Evolutionary conservation across 2,329 filamentous ascomycete species (phyloP).

Genomic region (Annulohypoxylon truncatum): DNA sequence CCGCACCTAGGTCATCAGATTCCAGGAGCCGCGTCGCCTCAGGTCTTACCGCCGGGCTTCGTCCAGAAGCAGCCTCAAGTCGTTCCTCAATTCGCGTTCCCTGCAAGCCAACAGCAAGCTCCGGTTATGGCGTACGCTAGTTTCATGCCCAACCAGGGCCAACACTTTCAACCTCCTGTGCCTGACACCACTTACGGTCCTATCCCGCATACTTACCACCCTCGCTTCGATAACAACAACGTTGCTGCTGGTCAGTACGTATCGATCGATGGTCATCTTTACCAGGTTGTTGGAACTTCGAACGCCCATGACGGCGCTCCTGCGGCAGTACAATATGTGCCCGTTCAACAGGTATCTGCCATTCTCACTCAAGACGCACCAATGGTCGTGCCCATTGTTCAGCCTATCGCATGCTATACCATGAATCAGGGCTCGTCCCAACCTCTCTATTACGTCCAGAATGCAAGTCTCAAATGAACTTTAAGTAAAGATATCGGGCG

Average conservation of each 20-base stretch:
- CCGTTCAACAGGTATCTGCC: constrained; percentile 43
- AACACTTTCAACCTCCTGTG: constrained; percentile 69
- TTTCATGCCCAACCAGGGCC: constrained; percentile 56
- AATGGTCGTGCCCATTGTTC: not conserved
- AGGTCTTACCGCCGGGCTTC: constrained; percentile 27
- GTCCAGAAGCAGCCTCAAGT: constrained; percentile 30
- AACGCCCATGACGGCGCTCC: not conserved
- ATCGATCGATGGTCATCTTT: constrained; percentile 38
- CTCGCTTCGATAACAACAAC: constrained; percentile 59
- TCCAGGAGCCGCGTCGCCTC: constrained; percentile 24
- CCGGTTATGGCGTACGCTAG: constrained; percentile 52
- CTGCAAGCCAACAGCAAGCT: constrained; percentile 53
- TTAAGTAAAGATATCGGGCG: constrained; percentile 7
- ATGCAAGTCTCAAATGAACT: constrained; percentile 51
- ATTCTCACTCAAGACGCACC: constrained; percentile 28
- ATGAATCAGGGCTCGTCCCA: constrained; percentile 18
- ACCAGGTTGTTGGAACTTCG: constrained; percentile 13
- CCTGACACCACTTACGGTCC: constrained; percentile 68
- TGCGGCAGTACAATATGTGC: constrained; percentile 35
- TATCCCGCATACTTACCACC: constrained; percentile 66
- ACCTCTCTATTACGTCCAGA: constrained; percentile 33
- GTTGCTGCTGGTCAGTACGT: constrained; percentile 44
- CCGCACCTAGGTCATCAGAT: constrained; percentile 38
- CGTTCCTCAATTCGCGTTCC: constrained; percentile 24
- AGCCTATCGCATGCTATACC: constrained; percentile 19